These are phyloP conservation scores for Coelastrella sp. DNA, from an alignment of 139 green algal species.

Conservation along the genomic window DNA sequence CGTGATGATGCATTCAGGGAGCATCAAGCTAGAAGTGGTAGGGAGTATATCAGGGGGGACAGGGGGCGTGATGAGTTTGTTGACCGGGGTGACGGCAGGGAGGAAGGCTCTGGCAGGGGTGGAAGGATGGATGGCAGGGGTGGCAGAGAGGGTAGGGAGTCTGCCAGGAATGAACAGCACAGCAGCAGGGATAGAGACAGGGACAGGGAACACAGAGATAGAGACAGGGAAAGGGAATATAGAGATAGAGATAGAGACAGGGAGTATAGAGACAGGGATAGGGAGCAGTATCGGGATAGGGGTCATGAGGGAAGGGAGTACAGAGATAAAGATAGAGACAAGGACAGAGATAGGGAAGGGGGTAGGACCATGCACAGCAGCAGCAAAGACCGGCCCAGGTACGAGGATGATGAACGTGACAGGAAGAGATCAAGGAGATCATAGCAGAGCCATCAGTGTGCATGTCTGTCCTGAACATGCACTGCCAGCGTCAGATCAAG, in stretches of 20 bases:
- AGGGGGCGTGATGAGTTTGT: too few relatives aligned
- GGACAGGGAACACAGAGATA: neutral
- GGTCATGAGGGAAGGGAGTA: neutral
- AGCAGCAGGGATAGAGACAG: neutral
- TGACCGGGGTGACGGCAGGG: too few relatives aligned
- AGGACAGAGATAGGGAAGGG: slow-evolving; percentile 2
- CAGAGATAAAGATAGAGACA: neutral
- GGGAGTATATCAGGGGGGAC: too few relatives aligned
- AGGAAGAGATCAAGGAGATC: slow-evolving; percentile 14
- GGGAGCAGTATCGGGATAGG: neutral
- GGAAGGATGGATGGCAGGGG: too few relatives aligned
- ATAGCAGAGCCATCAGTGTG: too few relatives aligned
- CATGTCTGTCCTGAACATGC: too few relatives aligned
- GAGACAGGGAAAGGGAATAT: neutral
- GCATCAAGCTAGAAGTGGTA: too few relatives aligned
- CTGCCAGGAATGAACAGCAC: neutral
- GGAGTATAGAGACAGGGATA: neutral
- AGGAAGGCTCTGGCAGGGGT: too few relatives aligned
- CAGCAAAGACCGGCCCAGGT: slow-evolving; percentile 36
- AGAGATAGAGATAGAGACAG: neutral
- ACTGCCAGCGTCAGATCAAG: too few relatives aligned
- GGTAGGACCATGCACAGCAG: neutral
- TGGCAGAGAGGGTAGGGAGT: neutral
- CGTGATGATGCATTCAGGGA: too few relatives aligned
- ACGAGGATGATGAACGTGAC: slow-evolving; percentile 17